phyloP scores from a whole-genome alignment of 2,329 filamentous ascomycete genomes.

The Penicillium corylophilum region DNA sequence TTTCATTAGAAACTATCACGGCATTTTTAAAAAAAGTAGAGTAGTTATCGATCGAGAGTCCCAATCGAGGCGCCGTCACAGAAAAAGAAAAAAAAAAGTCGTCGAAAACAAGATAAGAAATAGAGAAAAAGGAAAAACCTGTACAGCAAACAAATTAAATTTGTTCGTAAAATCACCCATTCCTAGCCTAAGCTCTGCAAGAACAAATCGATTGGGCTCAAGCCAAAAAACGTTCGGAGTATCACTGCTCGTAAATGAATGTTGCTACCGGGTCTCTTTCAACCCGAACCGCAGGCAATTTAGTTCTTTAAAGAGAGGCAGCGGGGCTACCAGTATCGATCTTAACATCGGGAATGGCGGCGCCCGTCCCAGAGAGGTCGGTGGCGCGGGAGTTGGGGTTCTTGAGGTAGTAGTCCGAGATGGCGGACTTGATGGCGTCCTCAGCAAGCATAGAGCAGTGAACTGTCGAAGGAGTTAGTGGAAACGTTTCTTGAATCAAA shows the following conservation, averaged over 20 bases:
- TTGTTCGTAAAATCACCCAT: conserved; percentile 18
- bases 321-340: conserved; percentile 37
- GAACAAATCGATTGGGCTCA: conserved; percentile 22
- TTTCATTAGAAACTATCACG: conserved; percentile 28
- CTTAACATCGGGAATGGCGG: conserved; percentile 61
- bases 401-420: conserved; percentile 88
- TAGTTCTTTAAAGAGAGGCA: conserved; percentile 18
- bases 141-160: conserved; percentile 30
- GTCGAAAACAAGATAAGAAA: not conserved
- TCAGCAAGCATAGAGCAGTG: conserved; percentile 93
- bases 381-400: conserved; percentile 74
- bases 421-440: conserved; percentile 89
- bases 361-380: conserved; percentile 72
- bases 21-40: conserved; percentile 20
- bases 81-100: conserved; percentile 19
- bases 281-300: conserved; percentile 10
- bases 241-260: conserved; percentile 12
- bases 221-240: conserved; percentile 13
- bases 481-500: not conserved
- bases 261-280: conserved; percentile 9
- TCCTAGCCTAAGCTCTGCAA: conserved; percentile 2
- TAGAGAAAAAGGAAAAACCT: conserved; percentile 17
- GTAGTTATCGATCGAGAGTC: conserved; percentile 22
- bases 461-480: too few relatives aligned
- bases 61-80: conserved; percentile 25